Evolutionary conservation across 805 yeast species (phyloP).

Genomic region (Kockiozyma suomiensis): DNA sequence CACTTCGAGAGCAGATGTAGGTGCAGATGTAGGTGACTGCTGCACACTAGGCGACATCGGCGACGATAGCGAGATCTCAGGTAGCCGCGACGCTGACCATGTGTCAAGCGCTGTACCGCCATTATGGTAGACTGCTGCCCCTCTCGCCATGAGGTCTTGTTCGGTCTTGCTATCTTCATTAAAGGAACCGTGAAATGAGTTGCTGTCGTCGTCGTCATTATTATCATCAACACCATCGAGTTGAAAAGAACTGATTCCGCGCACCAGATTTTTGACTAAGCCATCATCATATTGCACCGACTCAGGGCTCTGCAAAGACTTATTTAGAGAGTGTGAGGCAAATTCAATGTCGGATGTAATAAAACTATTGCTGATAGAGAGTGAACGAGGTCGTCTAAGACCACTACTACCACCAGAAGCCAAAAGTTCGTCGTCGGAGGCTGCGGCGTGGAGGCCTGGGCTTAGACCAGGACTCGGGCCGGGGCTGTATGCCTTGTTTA

Average conservation of each 20-base stretch:
- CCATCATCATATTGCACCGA: constrained; percentile 1
- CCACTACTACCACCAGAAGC: too few species aligned
- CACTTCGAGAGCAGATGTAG: background rate
- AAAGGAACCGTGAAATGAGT: constrained; percentile 10
- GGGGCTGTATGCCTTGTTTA: background rate
- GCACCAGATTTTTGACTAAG: background rate
- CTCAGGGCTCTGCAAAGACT: background rate
- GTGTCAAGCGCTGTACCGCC: background rate
- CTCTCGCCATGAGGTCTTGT: constrained; percentile 17
- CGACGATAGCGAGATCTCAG: background rate
- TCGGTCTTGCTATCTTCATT: constrained; percentile 2
- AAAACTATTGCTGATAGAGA: background rate
- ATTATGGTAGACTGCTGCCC: constrained; percentile 10
- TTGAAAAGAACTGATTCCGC: constrained; percentile 1
- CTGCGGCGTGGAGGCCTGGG: constrained; percentile 4
- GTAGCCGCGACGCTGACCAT: background rate
- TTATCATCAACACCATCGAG: constrained; percentile 7
- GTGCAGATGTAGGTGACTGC: too few species aligned
- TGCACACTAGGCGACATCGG: background rate
- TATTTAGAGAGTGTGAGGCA: background rate
- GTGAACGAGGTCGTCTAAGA: too few species aligned
- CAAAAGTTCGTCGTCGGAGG: constrained; percentile 22
- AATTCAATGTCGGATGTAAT: background rate
- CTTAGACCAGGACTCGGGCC: background rate
- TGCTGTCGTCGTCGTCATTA: background rate